These are phyloP conservation scores for Fraxinus xanthoxyloides DNA, from an alignment of 305 asterid genomes.

Conservation along the genomic window DNA sequence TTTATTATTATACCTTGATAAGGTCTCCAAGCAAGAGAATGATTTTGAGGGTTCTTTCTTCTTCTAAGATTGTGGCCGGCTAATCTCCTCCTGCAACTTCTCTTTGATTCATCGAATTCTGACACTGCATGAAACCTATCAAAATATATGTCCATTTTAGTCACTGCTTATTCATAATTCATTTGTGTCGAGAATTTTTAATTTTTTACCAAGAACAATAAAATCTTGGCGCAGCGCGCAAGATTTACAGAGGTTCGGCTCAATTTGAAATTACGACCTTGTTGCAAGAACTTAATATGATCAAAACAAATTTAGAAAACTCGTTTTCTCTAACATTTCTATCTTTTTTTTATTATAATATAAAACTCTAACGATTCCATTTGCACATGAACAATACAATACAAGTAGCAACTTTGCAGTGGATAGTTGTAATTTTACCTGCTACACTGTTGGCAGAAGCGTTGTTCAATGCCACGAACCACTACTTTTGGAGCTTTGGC, in stretches of 20 bases:
- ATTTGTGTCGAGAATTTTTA: too few relatives aligned
- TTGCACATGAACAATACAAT: neutral
- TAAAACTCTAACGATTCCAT: too few relatives aligned
- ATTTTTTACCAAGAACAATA: too few relatives aligned
- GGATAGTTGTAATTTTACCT: slow-evolving; percentile 26
- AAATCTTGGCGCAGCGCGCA: too few relatives aligned
- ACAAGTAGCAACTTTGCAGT: neutral
- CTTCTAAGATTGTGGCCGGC: slow-evolving; percentile 76
- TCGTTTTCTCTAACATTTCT: too few relatives aligned
- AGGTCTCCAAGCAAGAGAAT: slow-evolving; percentile 28
- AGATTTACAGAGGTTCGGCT: too few relatives aligned
- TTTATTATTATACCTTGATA: slow-evolving; percentile 33
- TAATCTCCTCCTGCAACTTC: slow-evolving; percentile 67
- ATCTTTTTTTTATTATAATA: too few relatives aligned
- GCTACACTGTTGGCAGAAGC: slow-evolving; percentile 82
- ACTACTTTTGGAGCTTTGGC: slow-evolving; percentile 60
- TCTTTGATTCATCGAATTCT: slow-evolving; percentile 65
- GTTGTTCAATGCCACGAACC: slow-evolving; percentile 54
- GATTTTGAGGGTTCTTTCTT: slow-evolving; percentile 57
- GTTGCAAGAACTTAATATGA: too few relatives aligned
- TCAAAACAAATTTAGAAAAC: too few relatives aligned
- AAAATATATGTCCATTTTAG: neutral
- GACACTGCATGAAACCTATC: slow-evolving; percentile 60
- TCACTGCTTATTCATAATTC: too few relatives aligned
- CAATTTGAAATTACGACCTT: too few relatives aligned